Evolutionary conservation across 2,329 filamentous ascomycete genomes (phyloP).

Genomic region (Pestalotiopsis sp.): DNA sequence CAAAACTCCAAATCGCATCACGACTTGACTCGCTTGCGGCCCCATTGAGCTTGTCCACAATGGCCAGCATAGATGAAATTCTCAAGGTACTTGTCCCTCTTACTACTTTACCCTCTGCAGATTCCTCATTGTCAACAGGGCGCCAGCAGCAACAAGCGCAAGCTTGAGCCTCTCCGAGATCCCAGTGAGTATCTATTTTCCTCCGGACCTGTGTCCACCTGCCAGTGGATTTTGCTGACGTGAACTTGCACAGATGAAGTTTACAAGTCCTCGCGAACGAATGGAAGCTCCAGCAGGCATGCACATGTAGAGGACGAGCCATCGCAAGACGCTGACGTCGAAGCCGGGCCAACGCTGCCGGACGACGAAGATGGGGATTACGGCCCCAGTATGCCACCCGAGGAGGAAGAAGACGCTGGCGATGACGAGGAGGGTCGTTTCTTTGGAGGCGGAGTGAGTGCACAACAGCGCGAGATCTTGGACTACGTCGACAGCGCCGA

Average conservation of each 20-base stretch:
- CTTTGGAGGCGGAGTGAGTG: conserved; percentile 87
- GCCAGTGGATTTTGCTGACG: neutral
- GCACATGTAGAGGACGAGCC: conserved; percentile 44
- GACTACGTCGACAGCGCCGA: conserved; percentile 73
- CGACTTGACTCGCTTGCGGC: neutral
- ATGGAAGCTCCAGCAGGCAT: conserved; percentile 44
- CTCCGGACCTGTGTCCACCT: neutral
- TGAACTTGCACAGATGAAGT: conserved; percentile 48
- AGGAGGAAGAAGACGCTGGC: conserved; percentile 45
- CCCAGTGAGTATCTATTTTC: conserved; percentile 49
- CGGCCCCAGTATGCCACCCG: conserved; percentile 52
- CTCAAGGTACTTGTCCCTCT: conserved; percentile 47
- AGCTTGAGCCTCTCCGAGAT: conserved; percentile 61
- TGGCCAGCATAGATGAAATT: conserved; percentile 60
- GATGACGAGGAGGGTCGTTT: conserved; percentile 94
- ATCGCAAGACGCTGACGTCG: conserved; percentile 38
- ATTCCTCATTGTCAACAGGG: conserved; percentile 27
- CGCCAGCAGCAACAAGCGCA: conserved; percentile 56
- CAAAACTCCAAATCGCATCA: neutral
- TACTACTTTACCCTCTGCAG: neutral
- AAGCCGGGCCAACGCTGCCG: conserved; percentile 52
- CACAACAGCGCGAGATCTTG: conserved; percentile 77
- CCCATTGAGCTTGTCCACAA: conserved; percentile 24
- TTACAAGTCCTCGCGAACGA: conserved; percentile 62
- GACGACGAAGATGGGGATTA: conserved; percentile 42